These are phyloP conservation scores for Drechslerella coelobrocha DNA, from an alignment of 2,329 filamentous ascomycete species.

Conservation along the genomic window DNA sequence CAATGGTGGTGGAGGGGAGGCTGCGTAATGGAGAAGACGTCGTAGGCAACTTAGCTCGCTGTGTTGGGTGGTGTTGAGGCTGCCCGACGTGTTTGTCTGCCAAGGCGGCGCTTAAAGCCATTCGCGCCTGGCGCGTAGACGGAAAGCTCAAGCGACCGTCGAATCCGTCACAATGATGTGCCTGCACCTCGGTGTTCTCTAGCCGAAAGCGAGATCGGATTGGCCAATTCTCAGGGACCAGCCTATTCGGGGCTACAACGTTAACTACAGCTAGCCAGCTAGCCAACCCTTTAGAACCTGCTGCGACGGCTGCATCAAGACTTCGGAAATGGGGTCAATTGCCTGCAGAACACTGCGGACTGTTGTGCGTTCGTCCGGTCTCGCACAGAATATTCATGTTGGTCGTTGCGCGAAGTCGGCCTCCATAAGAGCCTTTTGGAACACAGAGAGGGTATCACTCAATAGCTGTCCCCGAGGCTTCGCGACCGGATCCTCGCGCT, in stretches of 20 bases:
- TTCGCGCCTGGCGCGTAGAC: neutral
- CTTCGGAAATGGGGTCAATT: slow-evolving; percentile 18
- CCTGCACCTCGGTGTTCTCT: neutral
- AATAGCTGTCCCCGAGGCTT: slow-evolving; percentile 16
- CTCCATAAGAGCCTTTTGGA: neutral
- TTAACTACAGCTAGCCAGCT: neutral
- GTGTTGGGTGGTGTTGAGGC: slow-evolving; percentile 31
- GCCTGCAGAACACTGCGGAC: slow-evolving; percentile 24
- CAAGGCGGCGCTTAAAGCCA: slow-evolving; percentile 13
- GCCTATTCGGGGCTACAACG: neutral
- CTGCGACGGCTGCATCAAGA: slow-evolving; percentile 22
- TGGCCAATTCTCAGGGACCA: neutral
- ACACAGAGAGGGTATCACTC: neutral
- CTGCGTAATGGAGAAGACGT: slow-evolving; percentile 43
- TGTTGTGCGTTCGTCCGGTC: slow-evolving; percentile 6
- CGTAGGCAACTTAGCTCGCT: slow-evolving; percentile 18
- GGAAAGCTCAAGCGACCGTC: too few relatives aligned
- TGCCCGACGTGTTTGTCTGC: slow-evolving; percentile 37
- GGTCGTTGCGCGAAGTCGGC: neutral
- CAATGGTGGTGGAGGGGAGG: slow-evolving; percentile 9
- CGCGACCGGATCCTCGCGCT: slow-evolving; percentile 10
- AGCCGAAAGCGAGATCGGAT: slow-evolving; percentile 3
- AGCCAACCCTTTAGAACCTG: too few relatives aligned
- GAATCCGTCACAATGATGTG: too few relatives aligned
- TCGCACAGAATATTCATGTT: neutral